Base-by-base conservation (phyloP, 2,329 filamentous ascomycete species). In the Xylariaceae sp. region DNA sequence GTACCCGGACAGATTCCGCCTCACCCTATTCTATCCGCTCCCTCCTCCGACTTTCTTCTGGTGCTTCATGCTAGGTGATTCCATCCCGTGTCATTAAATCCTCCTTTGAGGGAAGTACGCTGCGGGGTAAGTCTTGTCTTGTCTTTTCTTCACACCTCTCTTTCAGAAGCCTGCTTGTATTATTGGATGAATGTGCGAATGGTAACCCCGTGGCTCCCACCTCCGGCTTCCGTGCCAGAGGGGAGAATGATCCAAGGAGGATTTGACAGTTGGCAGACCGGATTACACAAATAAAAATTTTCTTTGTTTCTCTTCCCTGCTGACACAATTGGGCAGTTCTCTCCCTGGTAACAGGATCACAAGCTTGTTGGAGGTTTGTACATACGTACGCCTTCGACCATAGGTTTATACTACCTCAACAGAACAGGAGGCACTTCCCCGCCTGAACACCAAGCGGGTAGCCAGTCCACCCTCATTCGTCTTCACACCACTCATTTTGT, bases 261-360 rank as follows among this genome's bases (percentile, higher is more conserved):
- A 43, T 29, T 43, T 54, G 57, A 60, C 61, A 64, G 50, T 52
- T 64, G 61, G 47, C 61, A 57, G 48, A 48, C 18, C 49, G 21
- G 47, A 60, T 62, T 58, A 62, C 57, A 62, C 60, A 40, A 57
- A 57, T 56, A 40, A 48, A n/a, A n/a, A n/a, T n/a, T n/a, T 50
- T 56, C 29, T 29, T 43, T 10, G 21, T 44, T 14, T 9, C 20
- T 18, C 21, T 20, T 44, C 20, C 43, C 40, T 40, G 32, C 32
- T 37, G 14, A 37, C 32, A 37, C 3, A 12, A 7, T 14, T 29
- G 26, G 26, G 26, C 23, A 26, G 23, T 9, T 37, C 6, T 37
- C 32, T 16, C 14, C 14, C 14, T n/a, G 14, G 32, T 37, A 37
- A 37, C 7, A 37, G 32, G 32, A 12, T 16, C 14, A 37, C 14